Evolutionary conservation across 805 yeast genomes (phyloP).

Genomic region (Metschnikowia gelsemii): DNA sequence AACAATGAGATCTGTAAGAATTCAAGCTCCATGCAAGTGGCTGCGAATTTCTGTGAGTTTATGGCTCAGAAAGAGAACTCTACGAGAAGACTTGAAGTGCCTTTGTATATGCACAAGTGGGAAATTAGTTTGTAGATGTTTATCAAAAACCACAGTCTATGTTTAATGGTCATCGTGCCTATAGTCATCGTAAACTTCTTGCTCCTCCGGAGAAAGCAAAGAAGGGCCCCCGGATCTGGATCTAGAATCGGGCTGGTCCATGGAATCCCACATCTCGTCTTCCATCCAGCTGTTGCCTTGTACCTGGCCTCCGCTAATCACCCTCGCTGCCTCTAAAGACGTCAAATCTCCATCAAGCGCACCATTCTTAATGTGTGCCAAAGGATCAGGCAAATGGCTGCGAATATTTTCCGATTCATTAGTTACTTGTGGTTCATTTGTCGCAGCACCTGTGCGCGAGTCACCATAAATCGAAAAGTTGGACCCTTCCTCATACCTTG

Average conservation of each 20-base stretch:
- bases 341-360: slow-evolving; percentile 29
- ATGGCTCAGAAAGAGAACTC: too few relatives aligned
- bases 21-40: too few relatives aligned
- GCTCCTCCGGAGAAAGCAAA: slow-evolving; percentile 31
- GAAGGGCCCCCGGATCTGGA: slow-evolving; percentile 10
- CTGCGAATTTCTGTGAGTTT: too few relatives aligned
- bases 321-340: slow-evolving; percentile 40
- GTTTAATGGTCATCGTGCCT: slow-evolving; percentile 35
- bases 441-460: background rate
- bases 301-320: slow-evolving; percentile 43
- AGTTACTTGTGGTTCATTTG: slow-evolving; percentile 12
- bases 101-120: too few relatives aligned
- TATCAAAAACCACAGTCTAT: background rate
- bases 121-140: too few relatives aligned
- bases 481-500: background rate
- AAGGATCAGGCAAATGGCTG: slow-evolving; percentile 42
- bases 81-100: too few relatives aligned
- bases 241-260: too few relatives aligned
- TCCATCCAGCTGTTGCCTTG: slow-evolving; percentile 36
- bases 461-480: too few relatives aligned
- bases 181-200: slow-evolving; percentile 44
- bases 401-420: slow-evolving; percentile 19
- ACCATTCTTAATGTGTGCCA: slow-evolving; percentile 44
- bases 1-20: too few relatives aligned
- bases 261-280: slow-evolving; percentile 26